These are phyloP conservation scores for Nidula microcarpa DNA, from an alignment of 768 basidiomycete genomes.

Conservation along the genomic window DNA sequence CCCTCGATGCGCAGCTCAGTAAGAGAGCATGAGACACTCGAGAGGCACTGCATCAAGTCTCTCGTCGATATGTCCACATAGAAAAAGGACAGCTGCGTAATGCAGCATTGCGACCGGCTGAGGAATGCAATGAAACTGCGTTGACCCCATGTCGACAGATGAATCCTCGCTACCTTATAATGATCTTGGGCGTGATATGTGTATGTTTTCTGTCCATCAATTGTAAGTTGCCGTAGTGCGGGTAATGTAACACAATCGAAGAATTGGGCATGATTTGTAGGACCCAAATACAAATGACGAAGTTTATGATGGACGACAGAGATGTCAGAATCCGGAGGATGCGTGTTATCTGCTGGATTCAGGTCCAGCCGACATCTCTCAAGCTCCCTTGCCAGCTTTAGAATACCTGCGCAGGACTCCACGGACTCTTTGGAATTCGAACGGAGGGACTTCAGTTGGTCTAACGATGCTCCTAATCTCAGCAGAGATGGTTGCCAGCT, in stretches of 20 bases:
- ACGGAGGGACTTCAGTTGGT: neutral
- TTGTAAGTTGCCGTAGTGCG: constrained; percentile 2
- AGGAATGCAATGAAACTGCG: neutral
- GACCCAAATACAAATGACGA: constrained; percentile 1
- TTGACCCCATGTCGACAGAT: constrained; percentile 1
- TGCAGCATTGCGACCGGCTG: neutral
- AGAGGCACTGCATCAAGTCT: constrained; percentile 1
- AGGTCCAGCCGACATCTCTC: neutral
- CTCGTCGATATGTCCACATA: neutral
- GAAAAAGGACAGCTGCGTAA: neutral
- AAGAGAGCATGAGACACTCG: neutral
- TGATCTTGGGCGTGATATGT: neutral
- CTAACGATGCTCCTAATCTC: neutral
- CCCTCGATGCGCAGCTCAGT: constrained; percentile 3
- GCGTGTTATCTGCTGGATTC: neutral
- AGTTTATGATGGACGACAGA: neutral
- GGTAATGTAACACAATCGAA: constrained; percentile 5
- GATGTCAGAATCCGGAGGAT: neutral
- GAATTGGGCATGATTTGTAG: constrained; percentile 3
- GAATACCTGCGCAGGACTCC: neutral
- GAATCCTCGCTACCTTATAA: neutral
- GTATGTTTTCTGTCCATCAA: neutral
- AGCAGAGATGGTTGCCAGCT: neutral
- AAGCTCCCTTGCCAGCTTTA: neutral
- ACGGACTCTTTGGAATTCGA: neutral